Percentiles rank a stretch among this genome's conserved stretches.
Conservation (phyloP, 345 rosid genomes). For the Gossypium sturtianum region DNA sequence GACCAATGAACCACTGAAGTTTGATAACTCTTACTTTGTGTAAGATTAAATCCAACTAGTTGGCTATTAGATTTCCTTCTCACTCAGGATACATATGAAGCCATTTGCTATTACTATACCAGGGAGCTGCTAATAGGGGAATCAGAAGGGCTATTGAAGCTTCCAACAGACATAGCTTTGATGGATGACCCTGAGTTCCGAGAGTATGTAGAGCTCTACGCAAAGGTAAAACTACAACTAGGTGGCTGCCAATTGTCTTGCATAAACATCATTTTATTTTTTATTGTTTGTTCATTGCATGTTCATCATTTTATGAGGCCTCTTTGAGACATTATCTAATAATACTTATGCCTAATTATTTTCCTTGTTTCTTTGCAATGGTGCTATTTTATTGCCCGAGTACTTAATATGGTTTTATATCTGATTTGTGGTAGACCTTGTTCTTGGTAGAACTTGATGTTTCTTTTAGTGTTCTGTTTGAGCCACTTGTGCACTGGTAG, state of each 20-base stretch:
- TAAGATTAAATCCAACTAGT: constrained; percentile 29
- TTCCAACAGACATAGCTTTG: constrained; percentile 74
- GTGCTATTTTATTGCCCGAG: not conserved
- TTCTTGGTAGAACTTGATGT: constrained; percentile 2
- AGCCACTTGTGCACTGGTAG: constrained; percentile 3
- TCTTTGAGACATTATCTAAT: not conserved
- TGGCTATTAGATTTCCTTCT: not conserved
- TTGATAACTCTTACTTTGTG: constrained; percentile 93
- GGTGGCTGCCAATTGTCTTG: not conserved
- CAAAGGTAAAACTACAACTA: constrained; percentile 46
- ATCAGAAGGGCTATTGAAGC: constrained; percentile 76
- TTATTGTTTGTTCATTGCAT: no score
- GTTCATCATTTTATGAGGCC: not conserved
- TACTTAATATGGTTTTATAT: not conserved
- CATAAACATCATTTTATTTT: no score
- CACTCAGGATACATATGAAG: not conserved
- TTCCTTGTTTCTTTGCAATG: not conserved
- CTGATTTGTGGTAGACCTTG: not conserved
- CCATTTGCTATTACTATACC: constrained; percentile 8
- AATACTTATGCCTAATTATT: not conserved
- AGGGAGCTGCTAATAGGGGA: constrained; percentile 76
- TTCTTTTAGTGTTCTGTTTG: not conserved
- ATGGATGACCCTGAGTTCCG: constrained; percentile 65
- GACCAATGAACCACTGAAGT: constrained; percentile 88
- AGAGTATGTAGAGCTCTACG: constrained; percentile 70